Evolutionary conservation across 225 moss, liverwort and hornwort genomes (phyloP), one percentile per base, ranked within the genome.

Genomic region (Polytrichum formosum): DNA sequence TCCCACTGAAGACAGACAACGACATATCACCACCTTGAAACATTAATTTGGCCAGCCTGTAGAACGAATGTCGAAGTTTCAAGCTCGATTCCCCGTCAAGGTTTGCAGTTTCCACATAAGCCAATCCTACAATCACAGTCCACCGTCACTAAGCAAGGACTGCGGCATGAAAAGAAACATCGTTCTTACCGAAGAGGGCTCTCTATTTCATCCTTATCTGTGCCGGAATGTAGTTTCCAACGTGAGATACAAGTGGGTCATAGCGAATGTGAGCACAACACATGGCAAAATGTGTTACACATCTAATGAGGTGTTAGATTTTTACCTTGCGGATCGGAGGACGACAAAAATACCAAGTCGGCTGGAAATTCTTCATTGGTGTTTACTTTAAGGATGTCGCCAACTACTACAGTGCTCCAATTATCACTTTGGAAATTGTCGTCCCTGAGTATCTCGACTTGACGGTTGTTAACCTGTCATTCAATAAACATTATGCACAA

Each of bases 101-200:
- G 67, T 98, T 98, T 71, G 97, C 81, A 7, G 94, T 98, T 28
- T 98, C 92, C 22, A 94, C 76, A 1, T 98, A 98, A 26, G 94
- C 94, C 46, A 98, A 71, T 18, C 97, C 92, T 95, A 64, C 70
- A 79, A 19, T 26, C 6, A 7, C 18, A 29, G 55, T 0, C 16
- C 30, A 30, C 46, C 1, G 25, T 17, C 27, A 27, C 6, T 64
- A 26, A 22, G 35, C 18, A 28, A 35, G 17, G 13, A 30, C 30
- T 30, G 26, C 26, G 0, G 26, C 26, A 26, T 26, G 26, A 26
- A 26, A 26, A 26, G 26, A 26, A 23, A 26, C 26, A 26, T 26
- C 26, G 26, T 26, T 26, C 1, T 1, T 26, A 26, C 1, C 5
- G 29, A 4, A 29, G 5, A 5, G 5, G 30, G 5, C 6, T 30